Conservation (phyloP, 2,329 filamentous ascomycete species). For the Zalaria sp. region DNA sequence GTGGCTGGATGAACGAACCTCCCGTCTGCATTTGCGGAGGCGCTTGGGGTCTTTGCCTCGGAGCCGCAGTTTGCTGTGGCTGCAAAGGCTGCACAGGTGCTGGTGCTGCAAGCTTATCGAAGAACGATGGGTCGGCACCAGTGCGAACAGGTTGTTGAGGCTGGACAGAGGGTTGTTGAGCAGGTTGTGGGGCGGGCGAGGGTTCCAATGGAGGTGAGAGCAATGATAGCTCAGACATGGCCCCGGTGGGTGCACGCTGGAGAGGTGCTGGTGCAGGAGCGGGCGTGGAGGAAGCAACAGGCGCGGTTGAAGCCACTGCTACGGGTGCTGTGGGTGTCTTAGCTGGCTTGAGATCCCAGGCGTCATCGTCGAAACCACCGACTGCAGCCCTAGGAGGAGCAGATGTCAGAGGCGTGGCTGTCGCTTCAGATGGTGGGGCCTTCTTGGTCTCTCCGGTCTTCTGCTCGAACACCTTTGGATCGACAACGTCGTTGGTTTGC, state of each 20-base stretch:
- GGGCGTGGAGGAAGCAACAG: conserved; percentile 18
- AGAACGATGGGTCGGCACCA: conserved; percentile 31
- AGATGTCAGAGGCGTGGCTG: conserved; percentile 34
- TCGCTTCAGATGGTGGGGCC: conserved; percentile 23
- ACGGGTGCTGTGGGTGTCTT: conserved; percentile 34
- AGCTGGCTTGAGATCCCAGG: conserved; percentile 87
- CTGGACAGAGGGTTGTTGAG: conserved; percentile 22
- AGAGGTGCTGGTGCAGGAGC: conserved; percentile 24
- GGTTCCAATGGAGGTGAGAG: conserved; percentile 46
- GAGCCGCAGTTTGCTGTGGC: conserved; percentile 22
- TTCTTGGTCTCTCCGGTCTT: conserved; percentile 34
- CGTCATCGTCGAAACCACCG: conserved; percentile 83
- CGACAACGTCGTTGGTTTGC: conserved; percentile 72
- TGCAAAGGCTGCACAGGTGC: conserved; percentile 9
- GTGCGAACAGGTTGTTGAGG: conserved; percentile 20
- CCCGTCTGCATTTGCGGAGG: conserved; percentile 12
- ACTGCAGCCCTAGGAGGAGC: conserved; percentile 32
- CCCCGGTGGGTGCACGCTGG: conserved; percentile 48
- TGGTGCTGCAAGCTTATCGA: conserved; percentile 31
- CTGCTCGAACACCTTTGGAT: conserved; percentile 70
- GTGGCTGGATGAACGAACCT: conserved; percentile 58
- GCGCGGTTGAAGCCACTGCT: conserved; percentile 15
- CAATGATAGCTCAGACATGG: conserved; percentile 55
- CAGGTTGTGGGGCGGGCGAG: conserved; percentile 31
- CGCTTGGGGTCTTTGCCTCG: conserved; percentile 5